Percentiles rank a stretch among this genome's conserved stretches.
Evolutionary conservation across 495 filamentous ascomycete species (phyloP).

Genomic region (Neurospora sp.): DNA sequence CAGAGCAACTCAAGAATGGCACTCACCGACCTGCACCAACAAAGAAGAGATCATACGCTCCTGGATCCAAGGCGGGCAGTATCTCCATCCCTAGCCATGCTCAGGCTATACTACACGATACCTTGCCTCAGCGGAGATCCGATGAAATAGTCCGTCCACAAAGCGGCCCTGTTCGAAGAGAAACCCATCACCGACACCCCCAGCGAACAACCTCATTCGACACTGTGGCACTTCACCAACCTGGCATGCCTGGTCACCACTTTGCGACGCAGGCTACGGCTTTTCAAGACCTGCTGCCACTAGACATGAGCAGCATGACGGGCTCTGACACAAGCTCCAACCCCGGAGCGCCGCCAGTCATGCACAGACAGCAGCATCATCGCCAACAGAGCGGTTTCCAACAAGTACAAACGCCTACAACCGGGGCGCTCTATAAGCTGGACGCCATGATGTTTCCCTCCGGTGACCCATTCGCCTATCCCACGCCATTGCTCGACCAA

Average conservation of each 20-base stretch:
- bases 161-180: slow-evolving; percentile 13
- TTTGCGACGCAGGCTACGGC: slow-evolving; percentile 10
- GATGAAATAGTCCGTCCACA: slow-evolving; percentile 40
- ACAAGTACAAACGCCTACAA: slow-evolving; percentile 21
- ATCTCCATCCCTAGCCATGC: slow-evolving; percentile 15
- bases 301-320: slow-evolving; percentile 17
- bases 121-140: slow-evolving; percentile 27
- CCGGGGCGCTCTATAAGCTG: slow-evolving; percentile 53
- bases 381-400: slow-evolving; percentile 11
- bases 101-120: slow-evolving; percentile 15
- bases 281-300: slow-evolving; percentile 22
- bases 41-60: slow-evolving; percentile 49
- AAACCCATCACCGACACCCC: slow-evolving; percentile 9
- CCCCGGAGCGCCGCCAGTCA: slow-evolving; percentile 9
- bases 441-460: slow-evolving; percentile 90
- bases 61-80: slow-evolving; percentile 31
- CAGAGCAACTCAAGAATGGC: slow-evolving; percentile 49
- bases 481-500: slow-evolving; percentile 62
- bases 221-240: slow-evolving; percentile 19
- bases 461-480: slow-evolving; percentile 81
- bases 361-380: slow-evolving; percentile 11
- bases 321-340: slow-evolving; percentile 13
- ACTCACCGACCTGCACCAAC: slow-evolving; percentile 27
- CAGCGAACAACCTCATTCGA: slow-evolving; percentile 26
- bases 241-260: slow-evolving; percentile 13